Base-by-base conservation (phyloP, 2,329 filamentous ascomycete genomes). In the Fusarium succisae region DNA sequence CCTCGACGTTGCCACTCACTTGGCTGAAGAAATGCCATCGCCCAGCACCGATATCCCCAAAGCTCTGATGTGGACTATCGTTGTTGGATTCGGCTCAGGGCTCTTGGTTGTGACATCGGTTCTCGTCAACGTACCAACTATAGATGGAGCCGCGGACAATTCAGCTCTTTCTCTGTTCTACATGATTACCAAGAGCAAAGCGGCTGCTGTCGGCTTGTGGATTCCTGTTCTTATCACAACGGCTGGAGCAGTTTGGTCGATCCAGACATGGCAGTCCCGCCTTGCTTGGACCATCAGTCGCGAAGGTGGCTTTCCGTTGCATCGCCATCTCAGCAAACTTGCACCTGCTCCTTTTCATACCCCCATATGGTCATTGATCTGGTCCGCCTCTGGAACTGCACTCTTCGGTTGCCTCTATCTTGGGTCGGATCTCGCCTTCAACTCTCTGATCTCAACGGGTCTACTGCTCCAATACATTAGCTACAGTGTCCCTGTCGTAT, bases 251-350 rank as follows among this genome's bases (percentile, higher is more conserved):
- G 63, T 66, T 12, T 66, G 63, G 61, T 66, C 63, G 3, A 57
- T 57, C 22, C 63, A 58, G 22, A 66, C 63, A 6, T 66, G 43
- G 61, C 50, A 66, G 22, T 66, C 63, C n/a, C 48, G 63, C 2
- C 43, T 66, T 4, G 30, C 37, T 22, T 66, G 50, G 63, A 43
- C 61, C 6, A 50, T 58, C 10, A 58, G 43, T 3, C 63, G 63
- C 4, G 63, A 66, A 43, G 50, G 47, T 8, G 63, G 63, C 3
- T 66, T 66, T n/a, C 63, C 50, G 2, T n/a, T 66, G 3, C 50
- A 66, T 26, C 37, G 20, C 8, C 37, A 66, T 28, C 63, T 57
- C 22, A 66, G 50, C 24, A 66, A 66, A 17, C 43, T 66, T 22
- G 61, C 61, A 4, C 50, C 61, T 35, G 32, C 50, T 18, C 63